Evolutionary conservation across 768 basidiomycete genomes (phyloP), one percentile per base, ranked within the genome.

Genomic region (Collybiopsis confluens): DNA sequence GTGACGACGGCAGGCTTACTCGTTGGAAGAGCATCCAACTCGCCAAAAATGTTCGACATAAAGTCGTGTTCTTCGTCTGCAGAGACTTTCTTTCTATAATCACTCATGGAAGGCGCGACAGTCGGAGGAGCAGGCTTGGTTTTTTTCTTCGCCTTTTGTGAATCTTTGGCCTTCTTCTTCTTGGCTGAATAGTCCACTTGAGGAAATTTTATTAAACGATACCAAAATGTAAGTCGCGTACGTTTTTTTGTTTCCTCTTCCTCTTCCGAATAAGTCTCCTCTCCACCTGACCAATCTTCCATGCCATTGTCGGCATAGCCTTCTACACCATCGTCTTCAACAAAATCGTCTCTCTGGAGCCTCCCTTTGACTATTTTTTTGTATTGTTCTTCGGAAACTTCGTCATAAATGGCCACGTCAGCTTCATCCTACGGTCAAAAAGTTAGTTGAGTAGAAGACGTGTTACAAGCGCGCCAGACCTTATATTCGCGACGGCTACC

Each of bases 231-330:
- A 33, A 43, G 15, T 13, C 3, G 37, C 3, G 52, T 54, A 76
- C 78, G 58, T 62, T 72, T 77, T 64, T 70, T 70, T 16, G 68
- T 72, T 6, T 83, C 84, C 38, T 80, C 80, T 49, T 82, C 83
- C 8, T 72, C 73, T 13, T 85, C 80, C 6, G 78, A 76, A 26
- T 78, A 79, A n/a, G 80, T 77, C 44, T 79, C 75, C 26, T 78
- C 75, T 8, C 73, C 80, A 24, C 77, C 79, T 28, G 79, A 81
- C 87, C 92, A 98, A 63, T 96, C 94, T 55, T 98, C 97, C 85
- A 93, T 86, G 4, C 97, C 97, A 64, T 97, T 92, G 72, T 99
- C 97, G 66, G 88, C 85, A 62, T 99, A 98, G 4, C 92, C 97
- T 13, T 76, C 80, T 0, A 88, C 80, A 24, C 93, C 93, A 71